These are phyloP conservation scores for Coniochaeta sp. DNA, from an alignment of 2,329 filamentous ascomycete species.

Conservation along the genomic window DNA sequence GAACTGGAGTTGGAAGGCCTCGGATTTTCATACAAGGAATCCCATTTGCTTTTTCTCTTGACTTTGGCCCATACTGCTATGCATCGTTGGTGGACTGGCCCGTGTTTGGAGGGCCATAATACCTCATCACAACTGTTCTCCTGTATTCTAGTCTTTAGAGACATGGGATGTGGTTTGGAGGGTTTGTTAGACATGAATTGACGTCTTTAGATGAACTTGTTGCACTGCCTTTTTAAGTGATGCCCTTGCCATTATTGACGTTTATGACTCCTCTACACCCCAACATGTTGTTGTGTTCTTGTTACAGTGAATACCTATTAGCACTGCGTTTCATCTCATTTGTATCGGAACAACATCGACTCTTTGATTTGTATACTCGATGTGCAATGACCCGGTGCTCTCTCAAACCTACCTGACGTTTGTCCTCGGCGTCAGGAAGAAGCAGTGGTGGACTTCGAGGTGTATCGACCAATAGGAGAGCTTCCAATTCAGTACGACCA, in stretches of 20 bases:
- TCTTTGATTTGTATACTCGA: no score
- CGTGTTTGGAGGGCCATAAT: not conserved
- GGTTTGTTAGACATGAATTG: not conserved
- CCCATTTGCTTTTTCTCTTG: slow-evolving; percentile 1
- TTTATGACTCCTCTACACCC: no score
- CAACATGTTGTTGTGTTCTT: no score
- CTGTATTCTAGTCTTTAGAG: slow-evolving; percentile 1
- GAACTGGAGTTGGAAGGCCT: slow-evolving; percentile 31
- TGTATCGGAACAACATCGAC: no score
- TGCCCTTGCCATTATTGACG: no score
- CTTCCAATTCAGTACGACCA: slow-evolving; percentile 17
- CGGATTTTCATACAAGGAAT: slow-evolving; percentile 9
- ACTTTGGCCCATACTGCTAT: slow-evolving; percentile 2
- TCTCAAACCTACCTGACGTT: no score
- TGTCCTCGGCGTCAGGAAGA: no score
- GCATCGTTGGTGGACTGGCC: not conserved
- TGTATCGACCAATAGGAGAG: slow-evolving; percentile 19
- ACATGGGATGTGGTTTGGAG: not conserved
- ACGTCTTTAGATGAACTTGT: not conserved
- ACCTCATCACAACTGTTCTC: not conserved
- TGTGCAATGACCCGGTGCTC: no score
- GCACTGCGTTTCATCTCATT: no score
- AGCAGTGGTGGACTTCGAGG: no score
- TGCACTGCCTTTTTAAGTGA: not conserved
- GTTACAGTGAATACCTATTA: no score